Evolutionary conservation across 805 yeast species (phyloP), one percentile per base, ranked within the genome.

Genomic region (Cyberlindnera xylosilytica): DNA sequence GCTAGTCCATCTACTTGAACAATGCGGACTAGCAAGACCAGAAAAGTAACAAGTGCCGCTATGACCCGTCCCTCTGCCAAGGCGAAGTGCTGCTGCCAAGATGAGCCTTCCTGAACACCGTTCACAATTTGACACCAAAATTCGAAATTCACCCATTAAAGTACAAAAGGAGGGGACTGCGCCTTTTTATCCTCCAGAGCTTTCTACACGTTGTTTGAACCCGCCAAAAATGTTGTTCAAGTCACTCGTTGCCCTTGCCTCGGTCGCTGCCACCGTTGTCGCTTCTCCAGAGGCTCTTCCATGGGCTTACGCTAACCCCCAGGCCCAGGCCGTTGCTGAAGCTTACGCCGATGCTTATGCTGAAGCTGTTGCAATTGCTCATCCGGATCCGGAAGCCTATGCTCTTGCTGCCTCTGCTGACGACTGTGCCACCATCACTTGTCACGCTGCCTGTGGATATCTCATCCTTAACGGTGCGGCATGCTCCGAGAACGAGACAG

Each of bases 401-500:
- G 57, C 54, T 3, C 26, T 47, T 19, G 64, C 62, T 31, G 60
- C 64, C 28, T 38, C 46, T 31, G 60, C 56, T 34, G 60, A 54
- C 27, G 63, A 47, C 27, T 53, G 52, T 38, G 67, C 68, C 18
- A 28, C 56, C 26, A 53, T 58, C 39, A 49, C 47, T 5, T 63
- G 68, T 47, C 68, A 63, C 43, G 62, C 63, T 27, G 48, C 55
- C 13, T 62, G 65, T 56, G 66, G 66, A 45, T 50, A 52, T 44
- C 39, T 61, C 32, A 63, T 63, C 38, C 28, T 62, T 3, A 57
- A 54, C 30, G 65, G 64, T 28, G 51, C 60, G 33, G 44, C 50
- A 6, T 62, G 63, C 50, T 42, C 57, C 4, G 19, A 15, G n/a
- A 51, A 57, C 34, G 44, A 46, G 1, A 26, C 46, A 2, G 55